These are phyloP conservation scores for Pseudozyma tsukubaensis DNA, from an alignment of 1,284 basidiomycete genomes.

Conservation along the genomic window DNA sequence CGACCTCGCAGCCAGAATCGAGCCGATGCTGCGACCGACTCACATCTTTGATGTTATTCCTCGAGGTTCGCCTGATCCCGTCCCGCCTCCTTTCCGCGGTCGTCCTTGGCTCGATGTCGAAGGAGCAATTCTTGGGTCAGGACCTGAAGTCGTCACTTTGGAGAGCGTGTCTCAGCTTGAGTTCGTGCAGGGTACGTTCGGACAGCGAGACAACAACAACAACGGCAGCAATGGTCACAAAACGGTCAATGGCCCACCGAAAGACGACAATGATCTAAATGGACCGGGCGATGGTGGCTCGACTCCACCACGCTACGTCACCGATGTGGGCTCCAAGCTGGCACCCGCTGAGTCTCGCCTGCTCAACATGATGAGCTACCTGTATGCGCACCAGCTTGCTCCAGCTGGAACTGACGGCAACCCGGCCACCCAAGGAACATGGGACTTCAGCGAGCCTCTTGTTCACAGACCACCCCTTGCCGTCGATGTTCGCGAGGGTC, in stretches of 20 bases:
- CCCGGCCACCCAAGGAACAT: constrained; percentile 67
- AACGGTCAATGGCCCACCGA: constrained; percentile 5
- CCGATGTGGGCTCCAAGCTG: constrained; percentile 33
- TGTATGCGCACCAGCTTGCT: constrained; percentile 53
- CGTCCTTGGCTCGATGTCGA: constrained; percentile 35
- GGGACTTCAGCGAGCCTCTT: constrained; percentile 80
- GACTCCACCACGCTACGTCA: constrained; percentile 34
- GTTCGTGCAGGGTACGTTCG: constrained; percentile 23
- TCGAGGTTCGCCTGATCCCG: constrained; percentile 13
- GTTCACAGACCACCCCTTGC: constrained; percentile 68
- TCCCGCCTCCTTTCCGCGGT: constrained; percentile 20
- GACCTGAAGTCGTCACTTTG: constrained; percentile 30
- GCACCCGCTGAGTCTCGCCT: constrained; percentile 52
- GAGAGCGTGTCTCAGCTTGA: constrained; percentile 40
- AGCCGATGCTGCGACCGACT: constrained; percentile 76
- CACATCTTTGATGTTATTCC: constrained; percentile 74
- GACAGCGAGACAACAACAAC: constrained; percentile 6
- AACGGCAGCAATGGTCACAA: constrained; percentile 1
- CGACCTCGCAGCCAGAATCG: constrained; percentile 79
- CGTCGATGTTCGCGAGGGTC: constrained; percentile 74
- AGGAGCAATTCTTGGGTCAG: constrained; percentile 32
- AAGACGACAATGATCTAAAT: constrained; percentile 1
- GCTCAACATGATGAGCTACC: constrained; percentile 47
- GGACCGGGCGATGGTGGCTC: constrained; percentile 30
- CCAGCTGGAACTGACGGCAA: neutral